Conservation (phyloP, 2,329 filamentous ascomycete genomes). For the Fusarium hainanense region DNA sequence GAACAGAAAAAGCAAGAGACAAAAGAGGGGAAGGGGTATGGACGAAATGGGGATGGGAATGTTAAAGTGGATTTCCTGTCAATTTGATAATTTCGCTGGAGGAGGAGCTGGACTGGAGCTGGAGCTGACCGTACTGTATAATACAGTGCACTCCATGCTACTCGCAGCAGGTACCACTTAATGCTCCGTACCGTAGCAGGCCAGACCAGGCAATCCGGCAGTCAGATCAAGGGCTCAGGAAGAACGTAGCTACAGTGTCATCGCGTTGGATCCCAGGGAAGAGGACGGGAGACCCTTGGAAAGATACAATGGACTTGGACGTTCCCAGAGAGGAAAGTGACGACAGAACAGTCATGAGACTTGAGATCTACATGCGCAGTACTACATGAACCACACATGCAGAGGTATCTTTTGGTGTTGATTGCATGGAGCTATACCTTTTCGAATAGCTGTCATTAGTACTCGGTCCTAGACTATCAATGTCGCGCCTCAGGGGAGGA, state of each 20-base stretch:
- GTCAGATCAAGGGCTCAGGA: not conserved
- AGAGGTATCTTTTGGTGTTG: constrained; percentile 12
- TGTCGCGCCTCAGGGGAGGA: constrained; percentile 14
- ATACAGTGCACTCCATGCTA: constrained; percentile 21
- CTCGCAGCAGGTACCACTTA: constrained; percentile 23
- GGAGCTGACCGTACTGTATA: constrained; percentile 14
- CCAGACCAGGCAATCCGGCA: constrained; percentile 22
- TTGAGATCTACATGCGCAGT: constrained; percentile 29
- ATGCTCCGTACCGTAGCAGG: constrained; percentile 14
- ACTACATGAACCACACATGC: constrained; percentile 4
- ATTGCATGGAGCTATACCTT: constrained; percentile 14
- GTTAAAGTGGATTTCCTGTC: constrained; percentile 40
- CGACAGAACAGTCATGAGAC: constrained; percentile 43
- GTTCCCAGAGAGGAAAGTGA: constrained; percentile 40
- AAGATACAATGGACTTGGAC: constrained; percentile 16
- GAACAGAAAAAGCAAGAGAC: constrained; percentile 28
- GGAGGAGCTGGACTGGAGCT: constrained; percentile 10
- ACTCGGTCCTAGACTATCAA: constrained; percentile 14
- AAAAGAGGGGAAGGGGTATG: constrained; percentile 30
- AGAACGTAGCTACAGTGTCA: constrained; percentile 9
- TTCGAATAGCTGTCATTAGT: constrained; percentile 1
- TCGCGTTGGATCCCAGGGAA: constrained; percentile 2
- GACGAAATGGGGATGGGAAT: constrained; percentile 38
- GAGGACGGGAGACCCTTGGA: constrained; percentile 33
- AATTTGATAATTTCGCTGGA: constrained; percentile 40